Evolutionary conservation across 108 stramenopile genomes (phyloP), one percentile per base, ranked within the genome.

Genomic region (Nitzschia sp.): DNA sequence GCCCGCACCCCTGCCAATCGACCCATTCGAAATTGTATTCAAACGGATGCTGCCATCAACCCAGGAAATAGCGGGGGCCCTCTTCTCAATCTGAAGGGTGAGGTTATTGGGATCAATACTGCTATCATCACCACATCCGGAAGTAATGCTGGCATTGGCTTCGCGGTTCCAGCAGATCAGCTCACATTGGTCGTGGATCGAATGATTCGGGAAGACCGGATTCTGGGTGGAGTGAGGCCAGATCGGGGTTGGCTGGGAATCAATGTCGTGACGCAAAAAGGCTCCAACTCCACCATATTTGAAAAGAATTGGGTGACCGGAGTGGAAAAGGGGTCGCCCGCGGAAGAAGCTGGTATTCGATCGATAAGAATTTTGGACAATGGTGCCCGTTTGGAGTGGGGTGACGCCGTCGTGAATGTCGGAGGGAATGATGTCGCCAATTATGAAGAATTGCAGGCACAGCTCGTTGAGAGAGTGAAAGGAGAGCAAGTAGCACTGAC

Each of bases 11-110:
- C 80, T 4, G 79, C 79, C n/a, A 85, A 86, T 48, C 80, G 82
- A 3, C 71, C 78, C 41, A 95, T 97, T 54, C 89, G 80, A 35
- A 80, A 82, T 48, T 90, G 89, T 62, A 84, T 94, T 47, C 92
- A 96, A 70, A 96, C 93, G 3, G 97, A 97, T 76, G 91, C 93
- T 8, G 89, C 95, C 50, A 97, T 97, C 56, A 97, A 97, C 65
- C 97, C 97, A 28, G 97, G 92, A 23, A 97, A 95, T 63, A 80
- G 78, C n/a, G 97, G 97, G 46, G 97, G 97, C 0, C 95, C 97
- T 2, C 77, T 96, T 1, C 69, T 97, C 46, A 88, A 95, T 58
- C 65, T 85, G 9, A 69, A 68, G 23, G 97, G 97, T 3, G 66
- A 86, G 63, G 83, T 96, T 9, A 81, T 96, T 25, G 97, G 97